These are phyloP conservation scores for Pyrus betulifolia DNA, from an alignment of 306 rosid genomes.

Conservation along the genomic window DNA sequence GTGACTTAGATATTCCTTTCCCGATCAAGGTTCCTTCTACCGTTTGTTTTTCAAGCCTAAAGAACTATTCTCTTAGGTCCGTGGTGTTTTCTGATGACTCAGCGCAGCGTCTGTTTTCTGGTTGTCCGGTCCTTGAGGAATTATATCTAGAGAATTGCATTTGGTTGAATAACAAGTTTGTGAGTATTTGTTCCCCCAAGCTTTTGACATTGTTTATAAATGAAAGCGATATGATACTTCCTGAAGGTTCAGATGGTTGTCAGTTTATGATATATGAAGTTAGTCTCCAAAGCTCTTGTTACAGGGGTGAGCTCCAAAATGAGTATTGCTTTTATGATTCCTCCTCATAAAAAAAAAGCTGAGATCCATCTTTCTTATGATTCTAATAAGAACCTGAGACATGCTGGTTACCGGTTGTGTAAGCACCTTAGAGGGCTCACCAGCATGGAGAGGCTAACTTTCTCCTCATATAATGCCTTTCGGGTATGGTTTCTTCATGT, in stretches of 20 bases:
- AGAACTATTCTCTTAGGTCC: neutral
- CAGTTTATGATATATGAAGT: neutral
- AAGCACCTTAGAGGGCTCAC: neutral
- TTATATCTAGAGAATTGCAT: neutral
- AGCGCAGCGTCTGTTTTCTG: neutral
- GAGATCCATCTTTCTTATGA: neutral
- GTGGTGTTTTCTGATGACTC: slow-evolving; percentile 1
- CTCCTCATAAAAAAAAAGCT: neutral
- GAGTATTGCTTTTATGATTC: neutral
- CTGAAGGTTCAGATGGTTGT: neutral
- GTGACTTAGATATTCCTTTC: neutral
- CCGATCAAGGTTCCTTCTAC: neutral
- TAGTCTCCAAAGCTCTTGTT: neutral
- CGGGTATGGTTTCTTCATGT: neutral
- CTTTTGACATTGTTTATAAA: neutral
- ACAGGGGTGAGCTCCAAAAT: neutral
- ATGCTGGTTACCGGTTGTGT: neutral
- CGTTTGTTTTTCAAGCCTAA: neutral
- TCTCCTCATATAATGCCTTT: neutral
- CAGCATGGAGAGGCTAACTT: neutral
- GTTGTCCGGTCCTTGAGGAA: neutral
- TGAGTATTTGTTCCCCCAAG: neutral
- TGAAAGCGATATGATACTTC: no score
- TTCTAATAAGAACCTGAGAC: neutral
- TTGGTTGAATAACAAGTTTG: neutral